phyloP scores from a whole-genome alignment of 257 asterid species.

The Nicotiana otophora region DNA sequence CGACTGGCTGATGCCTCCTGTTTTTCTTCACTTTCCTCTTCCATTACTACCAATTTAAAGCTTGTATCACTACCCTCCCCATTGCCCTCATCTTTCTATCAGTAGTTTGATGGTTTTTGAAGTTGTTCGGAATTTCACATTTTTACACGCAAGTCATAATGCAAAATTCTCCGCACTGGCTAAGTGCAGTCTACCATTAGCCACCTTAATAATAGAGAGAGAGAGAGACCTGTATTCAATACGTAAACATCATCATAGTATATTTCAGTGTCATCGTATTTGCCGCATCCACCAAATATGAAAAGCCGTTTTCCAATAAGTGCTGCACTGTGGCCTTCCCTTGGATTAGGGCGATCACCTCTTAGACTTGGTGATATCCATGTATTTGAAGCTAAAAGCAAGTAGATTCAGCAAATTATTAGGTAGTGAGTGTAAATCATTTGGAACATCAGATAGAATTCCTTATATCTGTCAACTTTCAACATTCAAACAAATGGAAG shows the following conservation, averaged over 20 bases:
- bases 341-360: constrained; percentile 88
- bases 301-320: constrained; percentile 83
- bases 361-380: constrained; percentile 80
- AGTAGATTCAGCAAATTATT: not conserved
- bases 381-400: constrained; percentile 57
- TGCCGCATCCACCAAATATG: constrained; percentile 96
- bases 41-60: not conserved
- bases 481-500: not conserved
- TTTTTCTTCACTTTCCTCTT: not conserved
- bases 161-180: not conserved
- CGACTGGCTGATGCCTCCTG: not conserved
- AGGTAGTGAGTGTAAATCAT: not conserved
- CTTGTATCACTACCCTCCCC: not conserved
- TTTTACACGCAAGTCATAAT: not conserved
- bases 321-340: constrained; percentile 99
- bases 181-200: not conserved
- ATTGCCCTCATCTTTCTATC: not conserved
- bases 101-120: not conserved
- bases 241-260: constrained; percentile 91
- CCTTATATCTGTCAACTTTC: not conserved
- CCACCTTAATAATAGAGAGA: not conserved
- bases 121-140: not conserved
- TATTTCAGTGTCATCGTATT: constrained; percentile 54
- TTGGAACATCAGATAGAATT: constrained; percentile 2
- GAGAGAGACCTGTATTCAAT: constrained; percentile 63